phyloP scores from a whole-genome alignment of 768 basidiomycete species.

The Suillus placidus region DNA sequence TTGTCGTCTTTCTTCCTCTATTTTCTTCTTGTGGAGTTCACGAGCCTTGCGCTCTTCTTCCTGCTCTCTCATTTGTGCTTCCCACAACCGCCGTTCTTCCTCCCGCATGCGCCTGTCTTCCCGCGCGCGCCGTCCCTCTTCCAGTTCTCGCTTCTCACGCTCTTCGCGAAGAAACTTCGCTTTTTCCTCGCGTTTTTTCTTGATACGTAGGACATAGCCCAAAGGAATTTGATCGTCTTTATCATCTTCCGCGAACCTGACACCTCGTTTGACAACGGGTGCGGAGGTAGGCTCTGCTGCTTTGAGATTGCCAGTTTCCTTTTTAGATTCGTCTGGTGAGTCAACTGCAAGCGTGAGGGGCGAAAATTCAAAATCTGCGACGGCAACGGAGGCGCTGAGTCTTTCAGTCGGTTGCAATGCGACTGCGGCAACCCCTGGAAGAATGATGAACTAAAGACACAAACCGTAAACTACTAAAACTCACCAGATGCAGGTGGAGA shows the following conservation, averaged over 20 bases:
- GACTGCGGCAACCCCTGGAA: conserved; percentile 9
- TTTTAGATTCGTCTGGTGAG: conserved; percentile 9
- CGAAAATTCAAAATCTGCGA: background rate
- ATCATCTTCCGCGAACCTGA: conserved; percentile 63
- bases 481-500: conserved; percentile 22
- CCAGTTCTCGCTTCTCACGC: conserved; percentile 52
- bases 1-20: conserved; percentile 58
- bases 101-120: conserved; percentile 50
- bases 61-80: conserved; percentile 49
- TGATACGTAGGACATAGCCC: conserved; percentile 68
- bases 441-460: conserved; percentile 11
- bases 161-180: conserved; percentile 65
- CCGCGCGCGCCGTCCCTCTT: conserved; percentile 44
- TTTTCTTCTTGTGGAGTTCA: conserved; percentile 33
- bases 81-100: conserved; percentile 45
- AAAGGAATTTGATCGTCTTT: conserved; percentile 72
- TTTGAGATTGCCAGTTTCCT: background rate
- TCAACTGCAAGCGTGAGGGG: conserved; percentile 3
- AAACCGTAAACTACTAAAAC: conserved; percentile 11
- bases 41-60: conserved; percentile 53
- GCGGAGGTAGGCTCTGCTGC: conserved; percentile 17
- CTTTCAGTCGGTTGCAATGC: conserved; percentile 8
- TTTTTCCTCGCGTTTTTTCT: conserved; percentile 75
- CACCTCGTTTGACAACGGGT: conserved; percentile 47
- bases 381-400: background rate